These are phyloP conservation scores for Phytophthora meadii DNA, from an alignment of 352 stramenopile genomes.

Conservation along the genomic window DNA sequence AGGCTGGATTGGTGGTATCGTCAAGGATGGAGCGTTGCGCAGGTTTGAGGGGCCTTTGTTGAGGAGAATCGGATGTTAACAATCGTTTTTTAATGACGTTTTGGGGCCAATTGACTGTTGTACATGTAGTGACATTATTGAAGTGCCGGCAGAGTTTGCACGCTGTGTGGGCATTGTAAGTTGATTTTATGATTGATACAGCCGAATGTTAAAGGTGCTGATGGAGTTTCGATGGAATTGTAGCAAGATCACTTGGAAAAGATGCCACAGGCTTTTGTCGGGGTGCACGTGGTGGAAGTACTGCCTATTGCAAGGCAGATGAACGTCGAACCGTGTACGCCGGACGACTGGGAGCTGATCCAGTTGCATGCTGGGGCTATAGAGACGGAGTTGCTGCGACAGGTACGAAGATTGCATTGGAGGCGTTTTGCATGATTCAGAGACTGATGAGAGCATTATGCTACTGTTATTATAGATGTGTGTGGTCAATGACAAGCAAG, in stretches of 20 bases:
- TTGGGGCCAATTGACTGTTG: not conserved
- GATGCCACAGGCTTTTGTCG: slow-evolving; percentile 62
- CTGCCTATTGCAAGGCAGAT: slow-evolving; percentile 75
- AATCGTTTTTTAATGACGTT: slow-evolving; percentile 4
- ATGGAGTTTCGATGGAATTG: slow-evolving; percentile 3
- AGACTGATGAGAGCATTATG: slow-evolving; percentile 2
- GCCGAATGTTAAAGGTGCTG: not conserved
- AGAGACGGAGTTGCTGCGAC: slow-evolving; percentile 82
- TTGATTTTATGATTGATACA: slow-evolving; percentile 1
- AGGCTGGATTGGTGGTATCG: slow-evolving; percentile 70
- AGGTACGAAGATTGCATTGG: slow-evolving; percentile 52
- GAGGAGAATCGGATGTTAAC: not conserved
- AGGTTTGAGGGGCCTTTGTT: slow-evolving; percentile 37
- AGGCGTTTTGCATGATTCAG: too few relatives aligned
- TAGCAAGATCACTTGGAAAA: slow-evolving; percentile 74
- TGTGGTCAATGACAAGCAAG: slow-evolving; percentile 88
- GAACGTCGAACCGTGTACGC: slow-evolving; percentile 84
- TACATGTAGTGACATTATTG: slow-evolving; percentile 71
- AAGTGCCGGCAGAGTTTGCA: slow-evolving; percentile 86
- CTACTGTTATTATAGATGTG: slow-evolving; percentile 63
- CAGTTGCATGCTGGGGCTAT: slow-evolving; percentile 86
- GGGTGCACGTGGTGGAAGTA: slow-evolving; percentile 77
- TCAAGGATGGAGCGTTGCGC: slow-evolving; percentile 53
- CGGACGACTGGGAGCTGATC: slow-evolving; percentile 92
- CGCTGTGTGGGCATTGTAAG: slow-evolving; percentile 81